Base-by-base conservation (phyloP, 441 rosid genomes). In the Breynia disticha region DNA sequence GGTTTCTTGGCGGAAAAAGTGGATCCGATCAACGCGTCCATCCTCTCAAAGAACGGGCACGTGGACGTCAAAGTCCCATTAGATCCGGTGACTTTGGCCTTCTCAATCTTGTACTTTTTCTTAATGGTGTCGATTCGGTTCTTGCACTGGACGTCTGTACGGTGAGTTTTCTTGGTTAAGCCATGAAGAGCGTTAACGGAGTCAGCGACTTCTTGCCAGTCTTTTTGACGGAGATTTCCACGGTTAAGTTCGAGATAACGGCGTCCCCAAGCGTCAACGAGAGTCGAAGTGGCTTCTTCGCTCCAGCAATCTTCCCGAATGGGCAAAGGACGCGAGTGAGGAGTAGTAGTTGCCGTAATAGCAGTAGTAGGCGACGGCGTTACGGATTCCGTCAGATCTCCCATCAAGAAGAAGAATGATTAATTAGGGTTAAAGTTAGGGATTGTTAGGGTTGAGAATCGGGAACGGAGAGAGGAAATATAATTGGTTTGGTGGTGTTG, bases 291-390 rank as follows among this genome's bases (percentile, higher is more conserved):
- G 13, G 98, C 98, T 48, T 88, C 98, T 67, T 88, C 97, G 73
- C 87, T 86, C 98, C 97, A 91, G 79, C 94, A 91, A 52, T 91
- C 98, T 48, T 91, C 98, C 1, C 98, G 85, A 50, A 83, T 74
- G 4, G 98, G 88, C 5, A 84, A 46, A 20, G 89, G 68, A 18
- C 98, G 95, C 21, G 81, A 72, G 67, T 68, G 64, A 15, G 76
- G 56, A 5, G 77, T 15, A 4, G 63, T 57, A 28, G 79, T n/a
- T n/a, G n/a, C n/a, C n/a, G n/a, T n/a, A n/a, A n/a, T n/a, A n/a
- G n/a, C n/a, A n/a, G n/a, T n/a, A n/a, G n/a, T n/a, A n/a, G n/a
- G n/a, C n/a, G n/a, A 70, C 72, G 84, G 85, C 53, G 79, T 69
- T n/a, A 71, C 64, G 39, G 84, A 67, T 7, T 83, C 94, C 54